Evolutionary conservation across 139 green algal genomes (phyloP), one percentile per base, ranked within the genome.

Genomic region (Yamagishiella unicocca): DNA sequence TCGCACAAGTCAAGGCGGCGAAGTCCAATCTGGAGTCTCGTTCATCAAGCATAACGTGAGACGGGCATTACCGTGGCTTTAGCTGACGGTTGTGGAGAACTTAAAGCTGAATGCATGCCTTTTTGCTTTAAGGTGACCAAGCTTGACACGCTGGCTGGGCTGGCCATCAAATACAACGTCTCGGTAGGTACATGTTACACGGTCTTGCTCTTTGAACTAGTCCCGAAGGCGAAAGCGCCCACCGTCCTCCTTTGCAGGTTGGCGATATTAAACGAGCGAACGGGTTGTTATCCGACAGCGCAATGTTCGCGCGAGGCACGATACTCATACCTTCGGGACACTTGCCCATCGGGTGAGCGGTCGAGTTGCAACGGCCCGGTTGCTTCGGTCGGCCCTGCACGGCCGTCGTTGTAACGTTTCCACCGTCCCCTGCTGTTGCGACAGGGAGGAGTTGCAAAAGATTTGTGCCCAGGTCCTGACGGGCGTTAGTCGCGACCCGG

Each of bases 241-340:
- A 42, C 71, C 71, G 9, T 42, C n/a, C 22, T 29, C 37, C 29
- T 14, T 40, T n/a, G 37, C 93, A 98, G 95, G 95, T 98, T 2
- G 93, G 93, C 4, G 96, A 98, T 88, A 97, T 98, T 53, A 98
- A 97, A 89, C 88, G 95, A 2, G 87, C 91, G 2, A 98, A 98
- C 83, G 95, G 95, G 17, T 87, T 98, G 33, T 78, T 96, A 4
- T 95, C 94, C 12, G 96, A 98, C 87, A 93, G 87, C 10, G 94
- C 92, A 4, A 95, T 98, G 90, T 98, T 95, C 88, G 95, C 89
- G 4, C 91, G 93, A 19, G 92, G 95, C 31, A 91, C 88, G 31
- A 81, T 98, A 40, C 91, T 96, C 0, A 96, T 98, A 58, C 96
- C 96, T 2, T 94, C 89, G 25, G 86, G 71, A 17, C 83, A 91